Evolutionary conservation across 768 basidiomycete genomes (phyloP).

Genomic region (Terana coerulea): DNA sequence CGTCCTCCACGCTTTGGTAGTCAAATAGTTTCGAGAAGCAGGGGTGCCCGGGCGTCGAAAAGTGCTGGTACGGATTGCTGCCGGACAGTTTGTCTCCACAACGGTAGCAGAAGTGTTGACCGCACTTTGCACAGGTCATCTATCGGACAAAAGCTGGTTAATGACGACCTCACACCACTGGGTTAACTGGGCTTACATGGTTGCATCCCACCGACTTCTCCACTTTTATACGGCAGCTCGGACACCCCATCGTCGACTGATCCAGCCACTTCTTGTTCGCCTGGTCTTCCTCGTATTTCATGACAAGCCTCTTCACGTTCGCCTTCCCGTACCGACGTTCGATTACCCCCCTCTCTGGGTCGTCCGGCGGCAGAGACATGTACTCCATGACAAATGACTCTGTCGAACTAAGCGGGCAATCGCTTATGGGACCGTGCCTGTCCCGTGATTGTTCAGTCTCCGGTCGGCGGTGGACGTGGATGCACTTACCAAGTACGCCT

Average conservation of each 20-base stretch:
- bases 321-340: slow-evolving; percentile 63
- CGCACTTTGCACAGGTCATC: slow-evolving; percentile 80
- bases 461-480: too few relatives aligned
- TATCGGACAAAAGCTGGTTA: slow-evolving; percentile 23
- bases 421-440: slow-evolving; percentile 80
- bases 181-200: slow-evolving; percentile 55
- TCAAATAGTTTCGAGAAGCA: slow-evolving; percentile 75
- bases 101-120: slow-evolving; percentile 77
- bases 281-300: slow-evolving; percentile 66
- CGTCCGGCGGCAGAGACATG: slow-evolving; percentile 50
- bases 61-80: slow-evolving; percentile 64
- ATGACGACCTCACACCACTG: neutral
- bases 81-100: slow-evolving; percentile 55
- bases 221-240: slow-evolving; percentile 68
- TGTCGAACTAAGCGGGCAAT: slow-evolving; percentile 67
- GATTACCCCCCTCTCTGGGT: slow-evolving; percentile 43
- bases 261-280: slow-evolving; percentile 74
- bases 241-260: slow-evolving; percentile 63
- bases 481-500: slow-evolving; percentile 66
- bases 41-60: slow-evolving; percentile 44
- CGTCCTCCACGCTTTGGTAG: slow-evolving; percentile 34
- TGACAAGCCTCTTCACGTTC: slow-evolving; percentile 59
- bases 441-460: neutral
- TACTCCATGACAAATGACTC: slow-evolving; percentile 67
- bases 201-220: slow-evolving; percentile 84